Percentiles rank a stretch among this genome's conserved stretches.
Evolutionary conservation across 1,139 yeast species (phyloP).

Genomic region (Scheffersomyces quercinus): DNA sequence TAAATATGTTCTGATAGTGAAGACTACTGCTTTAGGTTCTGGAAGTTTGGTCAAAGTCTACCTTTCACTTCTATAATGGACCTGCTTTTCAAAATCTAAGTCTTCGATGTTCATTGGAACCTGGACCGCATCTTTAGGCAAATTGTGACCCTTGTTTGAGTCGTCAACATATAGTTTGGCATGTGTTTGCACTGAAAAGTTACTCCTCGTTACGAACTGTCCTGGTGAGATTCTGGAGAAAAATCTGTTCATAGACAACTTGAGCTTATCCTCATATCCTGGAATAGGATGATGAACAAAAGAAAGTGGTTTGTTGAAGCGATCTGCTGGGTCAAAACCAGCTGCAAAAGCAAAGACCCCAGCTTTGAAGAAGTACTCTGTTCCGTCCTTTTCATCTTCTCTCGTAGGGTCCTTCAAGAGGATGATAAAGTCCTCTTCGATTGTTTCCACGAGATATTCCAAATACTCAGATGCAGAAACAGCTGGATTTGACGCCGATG

Average conservation of each 20-base stretch:
- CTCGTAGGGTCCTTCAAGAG: conserved; percentile 49
- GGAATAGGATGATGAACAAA: conserved; percentile 66
- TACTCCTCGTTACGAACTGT: conserved; percentile 57
- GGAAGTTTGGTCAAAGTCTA: conserved; percentile 64
- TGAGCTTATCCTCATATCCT: conserved; percentile 53
- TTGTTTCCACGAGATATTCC: conserved; percentile 42
- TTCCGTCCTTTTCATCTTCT: conserved; percentile 40
- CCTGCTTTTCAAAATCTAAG: conserved; percentile 54
- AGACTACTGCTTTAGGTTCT: conserved; percentile 50
- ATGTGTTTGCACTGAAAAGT: conserved; percentile 66
- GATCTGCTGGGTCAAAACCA: conserved; percentile 65
- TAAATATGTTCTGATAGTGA: conserved; percentile 65
- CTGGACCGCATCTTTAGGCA: conserved; percentile 23
- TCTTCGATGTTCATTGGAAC: conserved; percentile 39
- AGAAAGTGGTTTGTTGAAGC: conserved; percentile 56
- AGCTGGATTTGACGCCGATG: conserved; percentile 8
- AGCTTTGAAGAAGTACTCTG: conserved; percentile 63
- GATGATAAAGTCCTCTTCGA: conserved; percentile 71
- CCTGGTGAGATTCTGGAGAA: conserved; percentile 52
- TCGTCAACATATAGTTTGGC: conserved; percentile 50
- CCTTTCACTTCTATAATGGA: conserved; percentile 61
- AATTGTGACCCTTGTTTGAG: conserved; percentile 49
- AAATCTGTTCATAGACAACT: conserved; percentile 61
- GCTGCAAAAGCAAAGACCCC: conserved; percentile 73
- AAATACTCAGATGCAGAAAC: conserved; percentile 36